Conservation (phyloP, 345 rosid species). For the Reutealis trisperma region DNA sequence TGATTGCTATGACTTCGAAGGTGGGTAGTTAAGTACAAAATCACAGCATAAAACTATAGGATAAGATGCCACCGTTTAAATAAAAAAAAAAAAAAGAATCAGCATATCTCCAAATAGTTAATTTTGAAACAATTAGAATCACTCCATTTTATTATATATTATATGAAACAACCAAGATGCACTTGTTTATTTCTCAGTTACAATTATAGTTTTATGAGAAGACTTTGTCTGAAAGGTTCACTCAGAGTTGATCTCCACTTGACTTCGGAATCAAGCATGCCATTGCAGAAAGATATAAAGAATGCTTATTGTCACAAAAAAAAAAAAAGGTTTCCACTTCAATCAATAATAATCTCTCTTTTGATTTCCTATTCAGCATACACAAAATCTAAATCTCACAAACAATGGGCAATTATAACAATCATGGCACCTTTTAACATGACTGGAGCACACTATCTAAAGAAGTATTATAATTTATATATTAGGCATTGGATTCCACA, state of each 20-base stretch:
- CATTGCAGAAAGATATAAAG: not conserved
- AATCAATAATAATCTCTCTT: slow-evolving; percentile 6
- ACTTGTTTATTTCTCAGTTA: not conserved
- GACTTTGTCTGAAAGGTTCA: not conserved
- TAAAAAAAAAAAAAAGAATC: too few relatives aligned
- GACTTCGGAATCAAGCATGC: not conserved
- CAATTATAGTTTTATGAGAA: not conserved
- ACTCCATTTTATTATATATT: too few relatives aligned
- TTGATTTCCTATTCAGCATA: slow-evolving; percentile 33
- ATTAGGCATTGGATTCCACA: slow-evolving; percentile 40
- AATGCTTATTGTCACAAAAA: not conserved
- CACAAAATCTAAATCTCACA: slow-evolving; percentile 29
- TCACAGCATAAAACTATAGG: too few relatives aligned
- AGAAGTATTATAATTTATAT: not conserved
- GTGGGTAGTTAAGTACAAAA: too few relatives aligned
- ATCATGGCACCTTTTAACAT: slow-evolving; percentile 16
- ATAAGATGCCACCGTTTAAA: too few relatives aligned
- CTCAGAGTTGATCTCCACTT: not conserved
- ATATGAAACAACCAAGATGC: not conserved
- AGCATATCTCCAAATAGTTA: too few relatives aligned
- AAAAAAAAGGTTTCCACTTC: not conserved
- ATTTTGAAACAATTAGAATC: too few relatives aligned
- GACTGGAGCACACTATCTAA: slow-evolving; percentile 13
- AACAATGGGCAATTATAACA: slow-evolving; percentile 21
- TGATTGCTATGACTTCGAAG: too few relatives aligned